Conservation (phyloP, 768 basidiomycete species). For the Leccinum broughii region DNA sequence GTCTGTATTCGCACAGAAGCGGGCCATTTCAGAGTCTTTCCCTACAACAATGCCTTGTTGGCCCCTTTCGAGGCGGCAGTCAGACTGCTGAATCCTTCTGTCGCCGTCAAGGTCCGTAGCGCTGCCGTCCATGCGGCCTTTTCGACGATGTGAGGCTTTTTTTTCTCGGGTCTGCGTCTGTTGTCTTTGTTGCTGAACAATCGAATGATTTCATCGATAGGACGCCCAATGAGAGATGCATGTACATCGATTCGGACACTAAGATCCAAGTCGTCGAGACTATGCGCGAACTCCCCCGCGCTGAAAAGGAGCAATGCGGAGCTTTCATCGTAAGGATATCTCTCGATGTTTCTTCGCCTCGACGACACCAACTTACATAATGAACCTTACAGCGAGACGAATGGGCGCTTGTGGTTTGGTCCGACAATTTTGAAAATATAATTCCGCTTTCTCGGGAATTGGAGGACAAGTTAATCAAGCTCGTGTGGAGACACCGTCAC, state of each 20-base stretch:
- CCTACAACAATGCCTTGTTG: conserved; percentile 75
- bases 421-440: conserved; percentile 77
- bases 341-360: neutral
- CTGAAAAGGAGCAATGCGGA: conserved; percentile 89
- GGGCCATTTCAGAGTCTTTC: conserved; percentile 75
- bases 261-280: conserved; percentile 84
- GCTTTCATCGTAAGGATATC: conserved; percentile 72
- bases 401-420: conserved; percentile 78
- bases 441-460: conserved; percentile 70
- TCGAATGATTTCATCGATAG: conserved; percentile 34
- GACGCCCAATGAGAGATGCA: conserved; percentile 50
- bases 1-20: conserved; percentile 72
- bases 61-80: conserved; percentile 80
- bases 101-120: conserved; percentile 77
- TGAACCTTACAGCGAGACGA: conserved; percentile 64
- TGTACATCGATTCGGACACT: conserved; percentile 75
- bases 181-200: neutral
- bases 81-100: conserved; percentile 72
- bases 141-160: conserved; percentile 55
- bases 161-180: neutral
- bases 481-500: conserved; percentile 65
- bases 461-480: conserved; percentile 76
- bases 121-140: conserved; percentile 83
- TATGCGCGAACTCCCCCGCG: conserved; percentile 64
- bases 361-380: neutral